Conservation (phyloP, 768 basidiomycete genomes). For the Infundibulicybe gibba region DNA sequence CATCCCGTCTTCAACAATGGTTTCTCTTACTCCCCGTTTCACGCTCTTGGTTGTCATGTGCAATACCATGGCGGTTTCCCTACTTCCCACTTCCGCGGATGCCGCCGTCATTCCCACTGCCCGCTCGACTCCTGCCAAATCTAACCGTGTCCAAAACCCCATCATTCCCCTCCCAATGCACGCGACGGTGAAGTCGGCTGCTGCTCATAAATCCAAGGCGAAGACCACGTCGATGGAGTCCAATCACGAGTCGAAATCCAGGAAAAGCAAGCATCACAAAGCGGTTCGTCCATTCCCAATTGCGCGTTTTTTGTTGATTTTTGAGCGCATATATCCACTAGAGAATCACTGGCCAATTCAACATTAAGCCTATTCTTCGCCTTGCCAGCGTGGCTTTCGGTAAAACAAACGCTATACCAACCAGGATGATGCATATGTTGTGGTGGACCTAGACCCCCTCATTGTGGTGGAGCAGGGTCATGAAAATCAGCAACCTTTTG, state of each 20-base stretch:
- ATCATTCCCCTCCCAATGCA: neutral
- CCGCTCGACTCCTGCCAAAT: constrained; percentile 11
- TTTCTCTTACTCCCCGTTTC: constrained; percentile 44
- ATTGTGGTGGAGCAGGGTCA: too few relatives aligned
- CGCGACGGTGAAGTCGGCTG: constrained; percentile 3
- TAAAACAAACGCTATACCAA: constrained; percentile 4
- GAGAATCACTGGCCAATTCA: neutral
- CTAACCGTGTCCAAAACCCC: constrained; percentile 3
- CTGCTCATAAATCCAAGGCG: neutral
- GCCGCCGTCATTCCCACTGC: constrained; percentile 30
- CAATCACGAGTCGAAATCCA: too few relatives aligned
- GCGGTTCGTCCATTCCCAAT: neutral
- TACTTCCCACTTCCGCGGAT: constrained; percentile 28
- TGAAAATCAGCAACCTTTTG: too few relatives aligned
- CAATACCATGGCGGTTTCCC: constrained; percentile 38
- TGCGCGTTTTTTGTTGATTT: neutral
- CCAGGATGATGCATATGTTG: neutral
- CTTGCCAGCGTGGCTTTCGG: neutral
- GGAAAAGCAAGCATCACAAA: neutral
- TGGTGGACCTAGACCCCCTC: too few relatives aligned
- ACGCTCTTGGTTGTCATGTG: constrained; percentile 40
- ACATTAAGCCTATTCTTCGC: constrained; percentile 3
- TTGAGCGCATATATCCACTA: neutral
- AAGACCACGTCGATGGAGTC: constrained; percentile 1
- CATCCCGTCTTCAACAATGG: constrained; percentile 33